Base-by-base conservation (phyloP, 2,329 filamentous ascomycete species). In the Pezicula radicicola region DNA sequence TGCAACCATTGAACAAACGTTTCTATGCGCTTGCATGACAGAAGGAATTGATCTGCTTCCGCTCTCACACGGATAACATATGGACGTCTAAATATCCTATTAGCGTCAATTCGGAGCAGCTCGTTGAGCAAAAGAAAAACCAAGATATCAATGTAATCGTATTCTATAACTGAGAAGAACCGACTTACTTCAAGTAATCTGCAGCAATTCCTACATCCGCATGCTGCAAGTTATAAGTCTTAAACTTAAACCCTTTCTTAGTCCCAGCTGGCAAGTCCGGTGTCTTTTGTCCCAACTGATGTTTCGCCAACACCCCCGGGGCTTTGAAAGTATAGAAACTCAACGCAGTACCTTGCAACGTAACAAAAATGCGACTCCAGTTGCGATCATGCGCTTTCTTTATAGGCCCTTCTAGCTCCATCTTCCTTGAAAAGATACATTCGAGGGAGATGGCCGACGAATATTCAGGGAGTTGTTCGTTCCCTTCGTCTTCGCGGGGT, bases 171-270 rank as follows among this genome's bases (percentile, higher is more conserved):
- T 7, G 15, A 28, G 16, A 5, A 7, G 30, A 37, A 43, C 25
- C 13, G 30, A 52, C 80, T 61, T 68, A 84, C 78, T 89, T 88
- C 61, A 79, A 76, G 65, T 88, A 87, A 67, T 91, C 88, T 15
- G 83, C 79, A 9, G 88, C 88, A 55, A 91, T 80, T 10, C 88
- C 88, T 19, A 87, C 81, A 67, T 91, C 88, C 19, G 87, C 88
- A 64, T 91, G 85, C 57, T 89, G 79, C 45, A 91, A 74, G 48
- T 83, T 87, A 65, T 89, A 91, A n/a, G 78, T 80, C 65, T 76
- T 81, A 56, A 89, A 72, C 36, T 90, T 69, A 50, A 74, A 75
- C 18, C 80, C 80, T 54, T 70, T 75, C 58, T 71, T 78, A 41
- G 79, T 68, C 72, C 69, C 85, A 39, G 70, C 74, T 27, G 73